Percentiles rank a stretch among this genome's conserved stretches.
These are phyloP conservation scores for Hanseniaspora valbyensis DNA, from an alignment of 805 yeast genomes.

Conservation along the genomic window DNA sequence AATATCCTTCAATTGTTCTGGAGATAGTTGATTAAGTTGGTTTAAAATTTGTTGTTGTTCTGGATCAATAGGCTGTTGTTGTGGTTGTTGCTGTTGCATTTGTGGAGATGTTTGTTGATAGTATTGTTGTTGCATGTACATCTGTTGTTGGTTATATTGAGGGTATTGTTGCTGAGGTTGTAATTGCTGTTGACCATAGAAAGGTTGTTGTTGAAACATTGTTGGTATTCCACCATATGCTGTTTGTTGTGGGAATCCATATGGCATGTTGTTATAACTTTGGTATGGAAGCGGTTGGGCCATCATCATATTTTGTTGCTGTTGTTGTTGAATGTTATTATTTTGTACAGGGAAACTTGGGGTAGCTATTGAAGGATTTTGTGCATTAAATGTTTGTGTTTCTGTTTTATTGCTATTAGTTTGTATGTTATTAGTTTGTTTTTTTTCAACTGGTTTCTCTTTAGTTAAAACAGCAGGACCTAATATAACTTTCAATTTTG, in stretches of 20 bases:
- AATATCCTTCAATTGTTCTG: neutral
- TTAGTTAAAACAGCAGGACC: conserved; percentile 10
- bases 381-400: too few relatives aligned
- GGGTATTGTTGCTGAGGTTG: conserved; percentile 17
- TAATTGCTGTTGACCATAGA: conserved; percentile 7
- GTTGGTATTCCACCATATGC: neutral
- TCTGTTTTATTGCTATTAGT: conserved; percentile 15
- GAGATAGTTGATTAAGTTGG: neutral
- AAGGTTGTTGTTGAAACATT: neutral
- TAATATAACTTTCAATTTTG: conserved; percentile 9
- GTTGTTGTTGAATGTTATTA: conserved; percentile 15
- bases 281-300: too few relatives aligned
- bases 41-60: neutral
- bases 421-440: neutral
- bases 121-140: neutral
- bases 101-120: neutral
- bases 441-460: neutral
- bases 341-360: too few relatives aligned
- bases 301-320: too few relatives aligned
- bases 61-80: conserved; percentile 1
- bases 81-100: neutral
- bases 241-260: neutral
- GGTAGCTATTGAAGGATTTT: too few relatives aligned
- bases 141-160: conserved; percentile 17
- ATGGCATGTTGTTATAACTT: conserved; percentile 15